Base-by-base conservation (phyloP, 2,329 filamentous ascomycete genomes). In the Xylariaceae sp. region DNA sequence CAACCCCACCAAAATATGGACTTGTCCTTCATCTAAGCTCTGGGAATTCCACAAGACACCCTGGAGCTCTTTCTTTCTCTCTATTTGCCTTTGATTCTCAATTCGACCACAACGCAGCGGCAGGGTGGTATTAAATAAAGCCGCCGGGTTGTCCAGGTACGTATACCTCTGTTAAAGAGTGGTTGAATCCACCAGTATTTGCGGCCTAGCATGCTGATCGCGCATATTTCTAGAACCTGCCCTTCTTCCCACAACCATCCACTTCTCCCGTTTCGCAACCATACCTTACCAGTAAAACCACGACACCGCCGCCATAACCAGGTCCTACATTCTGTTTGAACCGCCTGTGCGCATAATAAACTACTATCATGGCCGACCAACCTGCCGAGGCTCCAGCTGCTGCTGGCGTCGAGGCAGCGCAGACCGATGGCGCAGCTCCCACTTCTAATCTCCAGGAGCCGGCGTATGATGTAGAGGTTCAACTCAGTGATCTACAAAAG, bases 401-500 rank as follows among this genome's bases (percentile, higher is more conserved):
- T n/a, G 17, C 52, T 17, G 23, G 67, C 28, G 65, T 63, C 33
- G 71, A 69, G 5, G 70, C 73, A 26, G 69, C 68, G n/a, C 74
- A 78, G 65, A 60, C 53, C 17, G 61, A 79, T 45, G 75, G 74
- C 44, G 67, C 73, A 41, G 67, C 70, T 33, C 73, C 74, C 43
- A 59, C 65, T 52, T 85, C 85, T 34, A 79, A 78, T 44, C 78
- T 87, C 24, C 74, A 84, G 43, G 91, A 97, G 74, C 87, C 87
- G 3, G 87, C 90, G 56, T 96, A 90, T 75, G 89, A 95, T 65
- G 94, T 99, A 65, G 89, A 96, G 70, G 91, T 99, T 67, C 95
- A 94, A 75, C 84, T 98, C 57, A 93, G 89, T 68, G 92, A 96
- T 71, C 82, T 96, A 51, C 92, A 97, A 75, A 85, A 87, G 26